A percentile compares a stretch with the other conserved stretches of the same genome.
phyloP scores from a whole-genome alignment of 1,139 yeast genomes.

The Candida glucosophila region DNA sequence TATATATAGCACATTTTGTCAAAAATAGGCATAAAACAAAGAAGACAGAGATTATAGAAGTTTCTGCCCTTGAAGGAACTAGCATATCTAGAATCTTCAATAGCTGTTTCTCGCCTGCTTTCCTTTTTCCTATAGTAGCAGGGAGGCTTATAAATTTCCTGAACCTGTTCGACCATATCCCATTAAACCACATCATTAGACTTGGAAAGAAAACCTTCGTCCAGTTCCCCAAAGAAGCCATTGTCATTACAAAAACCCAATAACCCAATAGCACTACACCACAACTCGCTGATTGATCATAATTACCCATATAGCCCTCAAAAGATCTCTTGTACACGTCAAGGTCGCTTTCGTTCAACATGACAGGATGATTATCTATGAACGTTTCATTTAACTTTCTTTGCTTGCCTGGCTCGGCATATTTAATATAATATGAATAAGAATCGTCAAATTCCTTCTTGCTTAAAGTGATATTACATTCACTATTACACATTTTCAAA shows the following conservation, averaged over 20 bases:
- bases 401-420: conserved; percentile 21
- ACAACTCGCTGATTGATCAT: conserved; percentile 31
- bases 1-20: conserved; percentile 13
- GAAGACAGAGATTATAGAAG: conserved; percentile 27
- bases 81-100: conserved; percentile 14
- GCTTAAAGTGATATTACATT: conserved; percentile 20
- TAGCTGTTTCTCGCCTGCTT: conserved; percentile 14
- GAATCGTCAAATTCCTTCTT: conserved; percentile 21
- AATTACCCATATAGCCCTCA: conserved; percentile 23
- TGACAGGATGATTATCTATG: conserved; percentile 17
- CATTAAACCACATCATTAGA: conserved; percentile 12
- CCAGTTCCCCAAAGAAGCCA: conserved; percentile 38
- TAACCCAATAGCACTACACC: conserved; percentile 42
- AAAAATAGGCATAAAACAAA: conserved; percentile 36
- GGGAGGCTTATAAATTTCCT: conserved; percentile 25
- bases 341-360: conserved; percentile 8
- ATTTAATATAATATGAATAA: conserved; percentile 29
- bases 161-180: conserved; percentile 14
- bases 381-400: too few relatives aligned
- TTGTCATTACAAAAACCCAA: conserved; percentile 38
- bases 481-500: conserved; percentile 17
- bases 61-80: conserved; percentile 22
- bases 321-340: conserved; percentile 13
- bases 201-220: conserved; percentile 19
- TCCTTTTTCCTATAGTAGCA: conserved; percentile 17